Conservation (phyloP, 2,329 filamentous ascomycete species). For the Penicillium brasilianum region DNA sequence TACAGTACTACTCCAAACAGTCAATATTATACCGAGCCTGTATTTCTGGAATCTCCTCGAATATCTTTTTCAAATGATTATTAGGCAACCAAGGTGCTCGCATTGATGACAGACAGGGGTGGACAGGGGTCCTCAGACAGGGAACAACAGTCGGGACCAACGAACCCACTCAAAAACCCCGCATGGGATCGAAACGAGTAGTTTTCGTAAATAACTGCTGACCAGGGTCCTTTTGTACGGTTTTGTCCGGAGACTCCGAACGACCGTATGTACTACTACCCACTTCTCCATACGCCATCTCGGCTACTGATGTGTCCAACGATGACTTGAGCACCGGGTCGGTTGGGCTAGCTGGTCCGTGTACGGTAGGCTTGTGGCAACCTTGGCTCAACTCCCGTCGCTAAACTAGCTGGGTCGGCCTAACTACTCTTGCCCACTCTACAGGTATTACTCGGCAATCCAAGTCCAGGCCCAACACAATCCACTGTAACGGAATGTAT, state of each 20-base stretch:
- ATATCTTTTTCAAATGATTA: not conserved
- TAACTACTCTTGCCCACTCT: not conserved
- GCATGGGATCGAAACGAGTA: not conserved
- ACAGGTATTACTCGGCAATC: constrained; percentile 8
- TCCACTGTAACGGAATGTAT: no score
- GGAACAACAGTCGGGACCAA: not conserved
- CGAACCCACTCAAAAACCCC: not conserved
- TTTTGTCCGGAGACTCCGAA: not conserved
- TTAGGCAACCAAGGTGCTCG: not conserved
- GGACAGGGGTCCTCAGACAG: not conserved
- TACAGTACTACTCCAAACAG: no score
- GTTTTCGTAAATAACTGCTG: not conserved
- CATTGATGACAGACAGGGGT: not conserved
- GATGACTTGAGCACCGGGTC: constrained; percentile 4
- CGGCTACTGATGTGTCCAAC: constrained; percentile 15
- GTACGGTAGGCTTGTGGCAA: no score
- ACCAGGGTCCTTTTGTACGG: not conserved
- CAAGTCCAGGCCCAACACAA: not conserved
- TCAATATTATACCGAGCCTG: not conserved
- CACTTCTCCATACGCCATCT: not conserved
- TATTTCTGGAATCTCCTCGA: not conserved
- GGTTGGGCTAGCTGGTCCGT: constrained; percentile 3
- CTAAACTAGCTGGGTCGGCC: not conserved
- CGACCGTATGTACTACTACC: not conserved
- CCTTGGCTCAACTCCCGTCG: no score